These are phyloP conservation scores for Cicer arietinum DNA, from an alignment of 306 rosid genomes.

Conservation along the genomic window DNA sequence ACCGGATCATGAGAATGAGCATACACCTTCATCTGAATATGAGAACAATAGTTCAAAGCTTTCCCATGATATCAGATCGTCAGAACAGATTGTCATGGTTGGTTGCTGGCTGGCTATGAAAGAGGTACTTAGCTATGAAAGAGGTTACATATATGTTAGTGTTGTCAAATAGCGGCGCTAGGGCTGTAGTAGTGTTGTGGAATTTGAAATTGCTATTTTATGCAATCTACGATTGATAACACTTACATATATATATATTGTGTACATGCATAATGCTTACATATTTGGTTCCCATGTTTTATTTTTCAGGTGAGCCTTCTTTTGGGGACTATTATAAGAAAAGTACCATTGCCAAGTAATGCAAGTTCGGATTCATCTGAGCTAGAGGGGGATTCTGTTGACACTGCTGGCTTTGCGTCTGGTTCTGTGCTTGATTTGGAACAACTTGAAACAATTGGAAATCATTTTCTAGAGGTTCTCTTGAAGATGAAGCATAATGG, in stretches of 20 bases:
- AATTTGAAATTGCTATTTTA: too few relatives aligned
- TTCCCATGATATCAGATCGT: constrained; percentile 57
- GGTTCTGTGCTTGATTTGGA: constrained; percentile 75
- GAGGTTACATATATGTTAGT: neutral
- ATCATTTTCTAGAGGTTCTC: constrained; percentile 96
- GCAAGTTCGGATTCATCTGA: constrained; percentile 54
- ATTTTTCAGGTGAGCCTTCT: constrained; percentile 91
- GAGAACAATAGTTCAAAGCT: constrained; percentile 56
- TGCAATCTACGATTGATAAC: too few relatives aligned
- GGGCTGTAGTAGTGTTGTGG: too few relatives aligned
- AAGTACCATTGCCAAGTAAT: constrained; percentile 76
- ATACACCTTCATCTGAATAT: constrained; percentile 50
- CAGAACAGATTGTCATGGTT: constrained; percentile 95
- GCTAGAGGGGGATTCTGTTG: constrained; percentile 49
- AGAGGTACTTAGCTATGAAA: constrained; percentile 66
- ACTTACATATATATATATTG: neutral
- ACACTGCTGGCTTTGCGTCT: constrained; percentile 46
- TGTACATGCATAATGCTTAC: neutral
- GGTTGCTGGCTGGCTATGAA: constrained; percentile 99
- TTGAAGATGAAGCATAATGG: constrained; percentile 99
- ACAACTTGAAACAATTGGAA: constrained; percentile 89
- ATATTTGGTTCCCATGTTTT: constrained; percentile 29
- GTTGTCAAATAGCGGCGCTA: too few relatives aligned
- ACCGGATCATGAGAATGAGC: constrained; percentile 56
- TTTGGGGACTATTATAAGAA: constrained; percentile 88